These are phyloP conservation scores for Endogone sp. DNA, from an alignment of 192 early-diverging fungal genomes.

Conservation along the genomic window DNA sequence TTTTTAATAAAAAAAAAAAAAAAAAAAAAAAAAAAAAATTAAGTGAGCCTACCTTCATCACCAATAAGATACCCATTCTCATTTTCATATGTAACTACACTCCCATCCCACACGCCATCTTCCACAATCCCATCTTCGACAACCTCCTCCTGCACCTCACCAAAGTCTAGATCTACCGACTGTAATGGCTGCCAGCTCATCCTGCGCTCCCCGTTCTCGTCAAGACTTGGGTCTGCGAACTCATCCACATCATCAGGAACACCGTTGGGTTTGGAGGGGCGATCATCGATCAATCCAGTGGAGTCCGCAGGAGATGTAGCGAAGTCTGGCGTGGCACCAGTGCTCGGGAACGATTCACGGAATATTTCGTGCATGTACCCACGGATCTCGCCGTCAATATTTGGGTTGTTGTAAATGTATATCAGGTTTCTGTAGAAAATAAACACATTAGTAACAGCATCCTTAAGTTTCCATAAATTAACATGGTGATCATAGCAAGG, in stretches of 20 bases:
- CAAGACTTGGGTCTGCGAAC: not conserved
- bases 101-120: not conserved
- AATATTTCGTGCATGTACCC: conserved; percentile 23
- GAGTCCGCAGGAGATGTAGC: not conserved
- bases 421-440: conserved; percentile 15
- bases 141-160: not conserved
- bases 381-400: conserved; percentile 12
- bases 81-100: no score
- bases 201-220: not conserved
- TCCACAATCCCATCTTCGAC: not conserved
- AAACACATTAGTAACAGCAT: not conserved
- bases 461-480: no score
- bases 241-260: not conserved
- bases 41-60: no score
- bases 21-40: no score
- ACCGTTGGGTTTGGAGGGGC: not conserved
- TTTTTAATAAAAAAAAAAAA: no score
- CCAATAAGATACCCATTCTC: no score
- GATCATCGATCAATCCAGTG: not conserved
- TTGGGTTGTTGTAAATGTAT: conserved; percentile 24
- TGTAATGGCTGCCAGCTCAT: not conserved
- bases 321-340: not conserved
- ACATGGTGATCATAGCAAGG: no score
- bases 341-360: conserved; percentile 12
- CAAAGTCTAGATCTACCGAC: no score